Percentiles rank a stretch among this genome's conserved stretches.
Evolutionary conservation across 2,329 filamentous ascomycete species (phyloP).

Genomic region (Colletotrichum cereale): DNA sequence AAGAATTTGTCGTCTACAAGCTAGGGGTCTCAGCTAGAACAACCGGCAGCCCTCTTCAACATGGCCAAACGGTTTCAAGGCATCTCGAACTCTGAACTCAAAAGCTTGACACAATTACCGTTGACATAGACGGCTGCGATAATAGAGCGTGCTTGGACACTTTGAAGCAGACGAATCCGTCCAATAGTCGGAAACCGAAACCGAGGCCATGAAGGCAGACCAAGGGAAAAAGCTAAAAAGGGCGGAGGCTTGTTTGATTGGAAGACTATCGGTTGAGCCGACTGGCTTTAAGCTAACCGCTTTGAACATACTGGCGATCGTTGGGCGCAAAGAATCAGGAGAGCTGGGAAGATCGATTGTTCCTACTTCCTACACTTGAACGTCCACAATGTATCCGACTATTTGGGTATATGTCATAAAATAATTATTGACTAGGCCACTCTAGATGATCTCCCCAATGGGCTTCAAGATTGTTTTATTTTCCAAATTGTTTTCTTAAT

Average conservation of each 20-base stretch:
- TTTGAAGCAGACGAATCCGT: neutral
- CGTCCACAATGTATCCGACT: neutral
- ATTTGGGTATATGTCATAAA: too few species aligned
- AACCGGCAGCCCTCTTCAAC: neutral
- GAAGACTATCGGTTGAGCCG: neutral
- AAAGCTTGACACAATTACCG: neutral
- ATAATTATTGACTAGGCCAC: too few species aligned
- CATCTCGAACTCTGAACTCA: neutral
- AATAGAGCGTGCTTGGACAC: constrained; percentile 1
- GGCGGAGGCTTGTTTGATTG: neutral
- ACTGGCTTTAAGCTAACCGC: neutral
- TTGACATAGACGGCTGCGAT: neutral
- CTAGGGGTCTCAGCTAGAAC: too few species aligned
- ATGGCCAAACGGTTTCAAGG: neutral
- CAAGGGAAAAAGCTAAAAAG: too few species aligned
- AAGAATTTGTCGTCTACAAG: neutral
- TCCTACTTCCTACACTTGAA: neutral
- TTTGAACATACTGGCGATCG: neutral
- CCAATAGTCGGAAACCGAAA: constrained; percentile 10
- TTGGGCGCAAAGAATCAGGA: neutral
- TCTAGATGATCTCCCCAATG: too few species aligned
- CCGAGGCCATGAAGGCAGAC: neutral
- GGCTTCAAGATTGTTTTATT: too few species aligned
- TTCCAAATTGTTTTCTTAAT: too few species aligned
- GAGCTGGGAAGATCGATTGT: neutral